Conservation (phyloP, 2,329 filamentous ascomycete species). For the Fusarium sp. region DNA sequence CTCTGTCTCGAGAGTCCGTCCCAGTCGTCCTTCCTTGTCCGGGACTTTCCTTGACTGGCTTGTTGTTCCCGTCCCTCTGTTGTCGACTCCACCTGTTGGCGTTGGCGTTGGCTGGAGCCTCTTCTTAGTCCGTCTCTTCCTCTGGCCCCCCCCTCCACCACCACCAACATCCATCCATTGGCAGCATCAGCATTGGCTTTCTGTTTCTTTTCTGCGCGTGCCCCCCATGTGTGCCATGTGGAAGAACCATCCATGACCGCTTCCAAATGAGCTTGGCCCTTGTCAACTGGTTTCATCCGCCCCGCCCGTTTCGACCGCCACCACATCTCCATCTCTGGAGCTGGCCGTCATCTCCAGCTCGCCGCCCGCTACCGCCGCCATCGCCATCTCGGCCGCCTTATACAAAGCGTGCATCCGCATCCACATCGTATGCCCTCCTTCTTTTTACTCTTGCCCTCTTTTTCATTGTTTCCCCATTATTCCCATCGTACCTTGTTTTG, state of each 20-base stretch:
- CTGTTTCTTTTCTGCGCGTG: conserved; percentile 42
- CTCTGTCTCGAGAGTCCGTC: background rate
- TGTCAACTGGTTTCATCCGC: conserved; percentile 55
- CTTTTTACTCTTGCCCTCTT: conserved; percentile 24
- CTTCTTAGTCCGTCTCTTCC: conserved; percentile 26
- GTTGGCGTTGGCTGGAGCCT: conserved; percentile 5
- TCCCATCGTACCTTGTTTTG: conserved; percentile 1
- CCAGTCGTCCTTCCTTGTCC: conserved; percentile 2
- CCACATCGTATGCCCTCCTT: conserved; percentile 36
- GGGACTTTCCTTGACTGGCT: conserved; percentile 17
- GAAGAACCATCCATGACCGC: conserved; percentile 49
- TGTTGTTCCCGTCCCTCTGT: background rate
- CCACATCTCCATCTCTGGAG: conserved; percentile 52
- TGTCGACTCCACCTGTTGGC: conserved; percentile 18
- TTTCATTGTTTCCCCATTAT: conserved; percentile 10
- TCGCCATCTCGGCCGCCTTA: conserved; percentile 26
- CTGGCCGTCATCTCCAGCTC: conserved; percentile 61
- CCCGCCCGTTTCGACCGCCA: conserved; percentile 53
- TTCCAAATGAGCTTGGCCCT: conserved; percentile 59
- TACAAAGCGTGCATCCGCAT: conserved; percentile 40
- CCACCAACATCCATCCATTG: conserved; percentile 44
- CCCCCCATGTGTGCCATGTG: conserved; percentile 44
- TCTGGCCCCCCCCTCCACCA: conserved; percentile 23
- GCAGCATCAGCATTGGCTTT: conserved; percentile 51
- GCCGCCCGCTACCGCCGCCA: conserved; percentile 26